Base-by-base conservation (phyloP, 768 basidiomycete species). In the Boletales sp. region DNA sequence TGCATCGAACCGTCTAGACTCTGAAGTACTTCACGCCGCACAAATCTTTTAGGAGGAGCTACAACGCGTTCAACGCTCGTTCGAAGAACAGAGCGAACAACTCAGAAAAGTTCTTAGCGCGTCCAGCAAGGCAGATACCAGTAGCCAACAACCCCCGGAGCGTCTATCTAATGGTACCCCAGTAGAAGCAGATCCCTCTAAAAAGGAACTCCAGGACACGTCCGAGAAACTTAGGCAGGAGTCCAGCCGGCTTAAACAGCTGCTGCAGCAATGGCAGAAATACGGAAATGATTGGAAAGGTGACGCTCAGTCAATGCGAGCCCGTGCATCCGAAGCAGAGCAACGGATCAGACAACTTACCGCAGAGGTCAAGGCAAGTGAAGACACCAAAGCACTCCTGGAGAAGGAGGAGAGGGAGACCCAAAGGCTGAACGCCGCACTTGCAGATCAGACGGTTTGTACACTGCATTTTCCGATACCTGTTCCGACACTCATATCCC, bases 241-340 rank as follows among this genome's bases (percentile, higher is more conserved):
- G 15, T 38, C 60, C 32, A 34, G 2, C 21, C 57, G 62, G 11
- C 53, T 65, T 11, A 62, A 49, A 30, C 47, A 38, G n/a, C n/a
- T 60, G 15, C 17, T 65, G 18, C 39, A 50, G 12, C 46, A 63
- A 30, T 64, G 63, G 62, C 58, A 63, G 36, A 60, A 48, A 46
- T 64, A 64, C 14, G 63, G 54, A 32, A 51, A 31, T 13, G 53
- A 65, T 2, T 60, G 63, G 57, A 65, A 65, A 44, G 55, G 52
- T 8, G 58, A 57, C 12, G 53, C 63, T 35, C 57, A 60, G 35
- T 17, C 27, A 38, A 48, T 53, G n/a, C 51, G 50, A 13, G 15
- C 5, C 24, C 57, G 62, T 24, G 35, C 17, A 21, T 43, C 45
- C 18, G 57, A 54, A 46, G 41, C 59, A 27, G 50, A 54, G 11